Evolutionary conservation across 441 rosid species (phyloP), one percentile per base, ranked within the genome.

Genomic region (Gossypium davidsonii): DNA sequence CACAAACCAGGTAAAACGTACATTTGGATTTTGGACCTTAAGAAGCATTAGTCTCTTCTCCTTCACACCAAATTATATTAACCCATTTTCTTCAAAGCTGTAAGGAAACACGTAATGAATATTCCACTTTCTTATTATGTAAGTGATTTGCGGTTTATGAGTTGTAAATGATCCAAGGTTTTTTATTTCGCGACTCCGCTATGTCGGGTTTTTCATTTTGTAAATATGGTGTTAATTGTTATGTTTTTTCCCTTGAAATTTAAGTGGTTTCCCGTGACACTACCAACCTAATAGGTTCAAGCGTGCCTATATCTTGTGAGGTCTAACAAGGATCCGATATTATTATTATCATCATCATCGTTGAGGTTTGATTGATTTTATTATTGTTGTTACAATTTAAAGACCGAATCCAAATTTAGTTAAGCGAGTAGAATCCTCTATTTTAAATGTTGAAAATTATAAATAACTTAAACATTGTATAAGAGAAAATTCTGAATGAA

Each of bases 141-240:
- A 73, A 71, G 14, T 51, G 63, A 34, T 34, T 57, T 67, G 20
- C 56, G 44, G 26, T 14, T 39, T 65, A 44, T 68, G 73, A 64
- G 60, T 8, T 77, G 84, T 76, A 70, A 49, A 73, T 84, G 80
- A 46, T 55, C 39, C 17, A 71, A 34, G 37, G 55, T 28, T 61
- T 51, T 42, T 58, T 3, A 46, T 70, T 31, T 49, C 42, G 18
- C n/a, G 4, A n/a, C 62, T 71, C 21, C 71, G 42, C 23, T 59
- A 3, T 59, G n/a, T 4, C 14, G 26, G 5, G 14, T 20, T 20
- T 56, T 10, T 21, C 6, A 39, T 25, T 11, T 67, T 7, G 44
- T 52, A 2, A 37, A 2, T 67, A 71, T 58, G 58, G 20, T 9
- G 2, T 46, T 4, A 42, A 2, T 28, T 66, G 61, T 70, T 44